These are phyloP conservation scores for Chlamydomonas eustigma DNA, from an alignment of 139 green algal genomes.

Conservation along the genomic window DNA sequence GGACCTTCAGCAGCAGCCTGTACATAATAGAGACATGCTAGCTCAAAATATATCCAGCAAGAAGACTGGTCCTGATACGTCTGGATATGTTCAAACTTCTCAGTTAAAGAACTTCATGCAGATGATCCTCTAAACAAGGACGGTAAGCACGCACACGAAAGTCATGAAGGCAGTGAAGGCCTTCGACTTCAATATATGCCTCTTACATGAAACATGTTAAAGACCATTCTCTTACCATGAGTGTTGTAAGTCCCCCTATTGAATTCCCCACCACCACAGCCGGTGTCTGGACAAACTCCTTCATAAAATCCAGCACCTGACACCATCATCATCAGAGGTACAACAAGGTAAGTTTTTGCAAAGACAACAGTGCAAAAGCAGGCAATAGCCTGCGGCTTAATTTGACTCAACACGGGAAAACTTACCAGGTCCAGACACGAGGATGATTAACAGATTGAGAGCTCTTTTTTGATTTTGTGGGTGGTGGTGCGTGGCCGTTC, in stretches of 20 bases:
- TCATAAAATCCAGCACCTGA: slow-evolving; percentile 63
- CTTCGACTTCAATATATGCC: too few relatives aligned
- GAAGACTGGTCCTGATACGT: too few relatives aligned
- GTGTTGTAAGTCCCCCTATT: slow-evolving; percentile 56
- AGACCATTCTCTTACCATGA: slow-evolving; percentile 64
- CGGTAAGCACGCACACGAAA: too few relatives aligned
- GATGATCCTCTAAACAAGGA: too few relatives aligned
- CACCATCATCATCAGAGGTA: too few relatives aligned
- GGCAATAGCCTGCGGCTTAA: slow-evolving; percentile 93
- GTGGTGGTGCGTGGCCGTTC: slow-evolving; percentile 69
- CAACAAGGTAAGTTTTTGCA: too few relatives aligned
- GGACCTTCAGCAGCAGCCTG: slow-evolving; percentile 25
- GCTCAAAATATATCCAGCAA: too few relatives aligned
- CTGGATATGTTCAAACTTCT: too few relatives aligned
- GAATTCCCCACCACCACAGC: slow-evolving; percentile 19
- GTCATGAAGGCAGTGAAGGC: too few relatives aligned
- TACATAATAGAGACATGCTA: too few relatives aligned
- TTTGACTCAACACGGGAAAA: slow-evolving; percentile 96
- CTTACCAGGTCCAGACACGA: slow-evolving; percentile 94
- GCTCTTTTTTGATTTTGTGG: slow-evolving; percentile 94
- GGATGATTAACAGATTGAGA: slow-evolving; percentile 94
- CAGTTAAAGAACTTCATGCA: too few relatives aligned
- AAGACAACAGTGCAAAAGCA: slow-evolving; percentile 93
- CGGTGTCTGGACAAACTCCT: slow-evolving; percentile 47
- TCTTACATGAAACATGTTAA: too few relatives aligned